Evolutionary conservation across 2,329 filamentous ascomycete genomes (phyloP).

Genomic region (Talaromyces verruculosus): DNA sequence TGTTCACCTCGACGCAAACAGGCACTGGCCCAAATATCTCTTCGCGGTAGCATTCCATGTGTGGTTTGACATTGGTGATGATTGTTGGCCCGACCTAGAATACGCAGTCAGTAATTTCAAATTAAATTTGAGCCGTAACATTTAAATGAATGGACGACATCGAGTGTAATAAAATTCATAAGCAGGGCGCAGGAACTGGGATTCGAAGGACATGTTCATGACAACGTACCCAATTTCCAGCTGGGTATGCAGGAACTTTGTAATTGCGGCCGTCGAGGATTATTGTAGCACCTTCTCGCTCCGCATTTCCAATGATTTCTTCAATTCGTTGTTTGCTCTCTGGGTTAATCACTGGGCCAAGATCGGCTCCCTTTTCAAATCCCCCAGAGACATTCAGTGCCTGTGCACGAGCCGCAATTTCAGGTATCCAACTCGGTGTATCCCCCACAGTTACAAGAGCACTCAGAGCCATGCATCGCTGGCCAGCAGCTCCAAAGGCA

Average conservation of each 20-base stretch:
- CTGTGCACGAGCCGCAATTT: slow-evolving; percentile 48
- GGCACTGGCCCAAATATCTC: slow-evolving; percentile 69
- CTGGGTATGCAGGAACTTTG: slow-evolving; percentile 14
- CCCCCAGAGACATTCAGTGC: slow-evolving; percentile 59
- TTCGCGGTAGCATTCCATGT: slow-evolving; percentile 66
- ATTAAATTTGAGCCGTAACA: too few relatives aligned
- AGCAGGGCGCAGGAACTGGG: too few relatives aligned
- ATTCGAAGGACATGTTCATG: too few relatives aligned
- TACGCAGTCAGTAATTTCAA: too few relatives aligned
- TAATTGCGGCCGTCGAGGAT: slow-evolving; percentile 16
- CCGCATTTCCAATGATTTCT: slow-evolving; percentile 20
- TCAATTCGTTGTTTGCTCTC: slow-evolving; percentile 16
- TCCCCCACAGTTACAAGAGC: slow-evolving; percentile 65
- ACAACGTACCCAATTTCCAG: not conserved
- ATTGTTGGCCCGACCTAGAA: slow-evolving; percentile 49
- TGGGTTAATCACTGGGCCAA: slow-evolving; percentile 7
- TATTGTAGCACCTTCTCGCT: slow-evolving; percentile 18
- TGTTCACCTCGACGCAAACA: slow-evolving; percentile 60
- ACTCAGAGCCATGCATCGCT: slow-evolving; percentile 69
- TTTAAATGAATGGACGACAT: too few relatives aligned
- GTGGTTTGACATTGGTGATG: slow-evolving; percentile 63
- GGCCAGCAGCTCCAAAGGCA: slow-evolving; percentile 67
- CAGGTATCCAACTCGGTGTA: slow-evolving; percentile 64
- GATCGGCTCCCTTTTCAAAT: slow-evolving; percentile 51
- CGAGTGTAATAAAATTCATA: too few relatives aligned